A percentile compares a stretch with the other conserved stretches of the same genome.
phyloP scores from a whole-genome alignment of 768 basidiomycete species.

The Pleurotus cornucopiae region DNA sequence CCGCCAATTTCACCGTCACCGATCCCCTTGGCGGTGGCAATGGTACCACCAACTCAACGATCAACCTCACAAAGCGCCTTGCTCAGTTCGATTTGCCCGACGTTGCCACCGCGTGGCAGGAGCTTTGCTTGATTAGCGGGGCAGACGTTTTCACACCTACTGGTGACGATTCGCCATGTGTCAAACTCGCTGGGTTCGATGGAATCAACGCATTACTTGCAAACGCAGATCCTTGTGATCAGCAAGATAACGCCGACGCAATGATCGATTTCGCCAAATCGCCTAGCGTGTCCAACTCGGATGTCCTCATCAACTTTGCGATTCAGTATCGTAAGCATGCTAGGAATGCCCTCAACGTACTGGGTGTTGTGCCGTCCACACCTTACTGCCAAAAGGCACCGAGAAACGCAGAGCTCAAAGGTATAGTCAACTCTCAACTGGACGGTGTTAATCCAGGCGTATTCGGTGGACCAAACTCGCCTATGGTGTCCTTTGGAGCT shows the following conservation, averaged over 20 bases:
- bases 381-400: conserved; percentile 39
- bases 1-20: background rate
- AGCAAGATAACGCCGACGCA: conserved; percentile 43
- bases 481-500: conserved; percentile 40
- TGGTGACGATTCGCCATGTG: conserved; percentile 26
- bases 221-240: conserved; percentile 41
- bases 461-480: conserved; percentile 37
- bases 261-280: conserved; percentile 52
- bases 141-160: conserved; percentile 32
- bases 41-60: conserved; percentile 4
- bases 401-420: conserved; percentile 35
- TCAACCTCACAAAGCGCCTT: conserved; percentile 13
- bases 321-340: conserved; percentile 38
- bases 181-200: conserved; percentile 32
- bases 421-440: conserved; percentile 36
- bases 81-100: conserved; percentile 30
- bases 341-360: conserved; percentile 37
- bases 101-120: conserved; percentile 39
- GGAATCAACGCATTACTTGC: conserved; percentile 42
- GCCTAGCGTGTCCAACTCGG: conserved; percentile 31
- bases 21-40: conserved; percentile 5
- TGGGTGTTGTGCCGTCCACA: conserved; percentile 40
- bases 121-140: conserved; percentile 37
- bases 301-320: conserved; percentile 37
- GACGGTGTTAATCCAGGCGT: conserved; percentile 39